Conservation (phyloP, 2,329 filamentous ascomycete genomes). For the Raffaelea ambrosiae region DNA sequence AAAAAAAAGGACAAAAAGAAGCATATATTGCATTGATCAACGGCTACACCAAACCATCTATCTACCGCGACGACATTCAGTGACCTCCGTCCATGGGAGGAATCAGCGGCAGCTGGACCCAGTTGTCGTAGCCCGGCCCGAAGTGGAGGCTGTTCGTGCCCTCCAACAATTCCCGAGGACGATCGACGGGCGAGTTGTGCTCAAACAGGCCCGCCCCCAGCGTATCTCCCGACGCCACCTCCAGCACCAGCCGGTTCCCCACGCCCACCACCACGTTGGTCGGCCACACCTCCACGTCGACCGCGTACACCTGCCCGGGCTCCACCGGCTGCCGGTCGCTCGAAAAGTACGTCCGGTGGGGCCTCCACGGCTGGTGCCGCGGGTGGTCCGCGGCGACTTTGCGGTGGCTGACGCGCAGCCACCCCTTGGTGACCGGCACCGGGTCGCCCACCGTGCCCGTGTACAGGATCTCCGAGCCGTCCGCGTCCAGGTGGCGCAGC, state of each 20-base stretch:
- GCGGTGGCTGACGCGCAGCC: constrained; percentile 51
- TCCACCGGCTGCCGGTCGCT: constrained; percentile 47
- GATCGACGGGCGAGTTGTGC: constrained; percentile 40
- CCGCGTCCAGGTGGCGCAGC: constrained; percentile 45
- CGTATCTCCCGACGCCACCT: constrained; percentile 48
- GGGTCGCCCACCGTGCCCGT: constrained; percentile 58
- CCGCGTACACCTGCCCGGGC: constrained; percentile 44
- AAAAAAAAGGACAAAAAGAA: too few species aligned
- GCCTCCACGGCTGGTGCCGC: constrained; percentile 44
- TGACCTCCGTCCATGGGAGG: constrained; percentile 25
- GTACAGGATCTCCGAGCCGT: constrained; percentile 51
- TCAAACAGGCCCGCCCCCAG: constrained; percentile 50
- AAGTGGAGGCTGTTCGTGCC: constrained; percentile 47
- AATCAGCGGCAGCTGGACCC: constrained; percentile 43
- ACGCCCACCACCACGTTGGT: constrained; percentile 47
- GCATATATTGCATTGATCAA: too few species aligned
- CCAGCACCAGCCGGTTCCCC: constrained; percentile 45
- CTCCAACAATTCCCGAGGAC: constrained; percentile 22
- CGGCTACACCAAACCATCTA: too few species aligned
- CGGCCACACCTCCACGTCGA: constrained; percentile 58
- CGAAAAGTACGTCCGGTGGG: constrained; percentile 50
- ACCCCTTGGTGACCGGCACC: constrained; percentile 55
- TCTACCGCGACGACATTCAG: too few species aligned
- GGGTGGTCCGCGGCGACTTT: constrained; percentile 42
- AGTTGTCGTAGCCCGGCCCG: constrained; percentile 38